Evolutionary conservation across 164 flowering plant species (phyloP), one percentile per base, ranked within the genome.

Genomic region (Aristolochia californica): DNA sequence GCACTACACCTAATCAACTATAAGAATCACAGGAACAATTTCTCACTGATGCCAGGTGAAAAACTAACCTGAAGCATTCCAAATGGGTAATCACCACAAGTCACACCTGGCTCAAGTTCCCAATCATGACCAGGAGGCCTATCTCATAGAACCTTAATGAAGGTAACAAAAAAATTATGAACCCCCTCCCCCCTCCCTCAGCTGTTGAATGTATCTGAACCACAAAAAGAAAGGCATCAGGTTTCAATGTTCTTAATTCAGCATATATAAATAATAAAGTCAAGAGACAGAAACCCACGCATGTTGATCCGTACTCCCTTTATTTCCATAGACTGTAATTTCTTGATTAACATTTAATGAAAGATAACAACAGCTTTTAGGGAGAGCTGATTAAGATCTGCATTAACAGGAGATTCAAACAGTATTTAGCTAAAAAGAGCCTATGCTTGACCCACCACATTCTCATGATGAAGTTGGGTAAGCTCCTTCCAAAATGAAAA

Each of bases 61-160:
- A 47, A 38, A 45, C 74, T 15, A 59, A 87, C 97, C 91, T 90
- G 95, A 55, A 90, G 67, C 95, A 90, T 87, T 53, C 98, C 98
- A 69, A 93, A 93, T 7, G 89, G 77, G 74, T 93, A 93, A 76
- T 93, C 98, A 62, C 98, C 98, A 75, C 94, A 93, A 13, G 98
- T 93, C 22, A 93, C 98, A 62, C 98, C 98, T 30, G 98, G 98
- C 71, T 93, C 98, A 73, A 93, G 98, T 72, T 93, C 98, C 97
- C 98, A 93, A 69, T 93, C 98, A 78, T 89, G 97, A 72, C 98
- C 98, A 61, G 94, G 97, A 43, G 97, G 97, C 65, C 98, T 93
- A 70, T 93, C 97, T 55, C 91, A 91, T 34, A 93, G 73, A 11
- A 89, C 97, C 75, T 93, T 97, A 62, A 93, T 89, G 77, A 93